Evolutionary conservation across 129 eudicot genomes (phyloP), one percentile per base, ranked within the genome.

Genomic region (Silybum marianum): DNA sequence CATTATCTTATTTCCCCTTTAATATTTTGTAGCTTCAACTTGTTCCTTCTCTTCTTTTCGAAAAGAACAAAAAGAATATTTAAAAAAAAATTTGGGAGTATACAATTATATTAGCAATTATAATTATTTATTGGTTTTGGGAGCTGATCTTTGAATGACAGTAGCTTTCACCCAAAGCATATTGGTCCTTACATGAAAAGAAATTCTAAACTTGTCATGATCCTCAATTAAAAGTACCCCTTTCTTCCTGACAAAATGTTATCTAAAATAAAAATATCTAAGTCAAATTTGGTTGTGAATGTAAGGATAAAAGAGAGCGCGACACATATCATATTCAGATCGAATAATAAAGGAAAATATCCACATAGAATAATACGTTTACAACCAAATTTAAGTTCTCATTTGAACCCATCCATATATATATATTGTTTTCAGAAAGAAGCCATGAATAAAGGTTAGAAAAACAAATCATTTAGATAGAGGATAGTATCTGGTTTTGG

Each of bases 21-120:
- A 68, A 58, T 70, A 58, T 76, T 69, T 54, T 76, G 39, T 78
- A 82, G 7, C 73, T 34, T 71, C 67, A 83, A 60, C 78, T 77
- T 68, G 76, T 75, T 58, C 6, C 9, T 18, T 10, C 2, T 44
- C 51, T 54, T 79, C 42, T 68, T 36, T 77, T 69, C 39, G 54
- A 77, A 83, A 83, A 83, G 71, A 77, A 80, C 78, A 80, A 80
- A 78, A 80, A 42, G 72, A 79, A 70, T 54, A 18, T 54, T 14
- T 44, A 28, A 5, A 24, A 32, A 32, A 32, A 32, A 32, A n/a
- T 42, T 42, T 32, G 63, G 24, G 67, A 26, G 46, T 70, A 58
- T 38, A 34, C 63, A 72, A 14, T 58, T 0, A 54, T 23, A 80
- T 54, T n/a, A 80, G 40, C n/a, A 71, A 71, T 23, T 28, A 80